A percentile compares a stretch with the other conserved stretches of the same genome.
Conservation (phyloP, 1,139 yeast species). For the Yarrowia galli region DNA sequence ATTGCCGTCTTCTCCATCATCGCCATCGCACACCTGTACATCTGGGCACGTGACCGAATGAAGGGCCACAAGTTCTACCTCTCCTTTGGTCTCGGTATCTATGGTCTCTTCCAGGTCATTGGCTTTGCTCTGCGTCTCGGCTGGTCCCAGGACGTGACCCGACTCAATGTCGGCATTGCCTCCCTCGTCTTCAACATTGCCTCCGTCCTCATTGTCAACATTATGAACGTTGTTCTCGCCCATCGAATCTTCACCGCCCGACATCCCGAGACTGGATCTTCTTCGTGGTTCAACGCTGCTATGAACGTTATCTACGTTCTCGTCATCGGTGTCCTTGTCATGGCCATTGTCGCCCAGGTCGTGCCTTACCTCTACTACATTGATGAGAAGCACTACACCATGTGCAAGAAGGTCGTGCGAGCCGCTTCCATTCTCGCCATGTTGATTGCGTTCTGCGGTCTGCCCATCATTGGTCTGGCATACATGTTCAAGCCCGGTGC, state of each 20-base stretch:
- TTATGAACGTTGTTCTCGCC: slow-evolving; percentile 61
- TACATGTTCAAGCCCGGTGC: slow-evolving; percentile 64
- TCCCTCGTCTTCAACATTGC: slow-evolving; percentile 66
- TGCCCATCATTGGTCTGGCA: slow-evolving; percentile 59
- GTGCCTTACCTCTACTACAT: slow-evolving; percentile 69
- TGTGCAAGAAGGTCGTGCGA: slow-evolving; percentile 65
- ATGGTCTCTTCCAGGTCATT: slow-evolving; percentile 60
- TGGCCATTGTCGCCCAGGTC: slow-evolving; percentile 73
- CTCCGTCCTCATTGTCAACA: slow-evolving; percentile 53
- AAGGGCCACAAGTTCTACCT: slow-evolving; percentile 73
- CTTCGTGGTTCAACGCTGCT: slow-evolving; percentile 60
- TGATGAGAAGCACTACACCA: slow-evolving; percentile 55
- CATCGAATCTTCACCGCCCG: slow-evolving; percentile 84
- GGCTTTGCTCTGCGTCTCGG: slow-evolving; percentile 68
- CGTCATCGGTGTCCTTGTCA: slow-evolving; percentile 65
- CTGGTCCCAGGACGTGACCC: slow-evolving; percentile 62
- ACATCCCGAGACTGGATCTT: slow-evolving; percentile 77
- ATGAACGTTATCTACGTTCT: slow-evolving; percentile 63
- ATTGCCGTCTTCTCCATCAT: slow-evolving; percentile 62
- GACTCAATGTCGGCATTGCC: slow-evolving; percentile 62
- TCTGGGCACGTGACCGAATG: slow-evolving; percentile 60
- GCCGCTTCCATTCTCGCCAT: slow-evolving; percentile 65
- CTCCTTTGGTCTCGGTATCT: slow-evolving; percentile 62
- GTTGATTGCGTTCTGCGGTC: slow-evolving; percentile 64
- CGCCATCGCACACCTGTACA: slow-evolving; percentile 56